Conservation (phyloP, 306 rosid species). For the Castanopsis chinensis region DNA sequence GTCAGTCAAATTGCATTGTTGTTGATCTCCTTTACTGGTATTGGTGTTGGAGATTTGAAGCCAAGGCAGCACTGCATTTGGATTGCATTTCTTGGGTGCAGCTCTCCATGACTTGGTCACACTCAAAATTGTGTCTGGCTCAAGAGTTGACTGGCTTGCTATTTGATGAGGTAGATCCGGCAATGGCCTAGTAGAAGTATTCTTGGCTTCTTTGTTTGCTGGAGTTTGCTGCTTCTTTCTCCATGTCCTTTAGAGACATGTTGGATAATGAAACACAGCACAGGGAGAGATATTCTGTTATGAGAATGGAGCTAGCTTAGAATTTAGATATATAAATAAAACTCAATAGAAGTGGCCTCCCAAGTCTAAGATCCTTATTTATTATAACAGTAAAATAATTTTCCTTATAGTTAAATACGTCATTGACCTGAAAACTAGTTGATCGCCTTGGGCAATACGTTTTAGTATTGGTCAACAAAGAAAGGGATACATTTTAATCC, state of each 20-base stretch:
- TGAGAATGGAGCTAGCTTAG: not conserved
- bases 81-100: conserved; percentile 12
- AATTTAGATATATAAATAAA: not conserved
- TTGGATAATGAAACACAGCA: not conserved
- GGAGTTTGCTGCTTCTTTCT: conserved; percentile 4
- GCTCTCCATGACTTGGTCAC: conserved; percentile 29
- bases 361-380: not conserved
- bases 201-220: not conserved
- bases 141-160: conserved; percentile 7
- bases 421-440: no score
- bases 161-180: conserved; percentile 24
- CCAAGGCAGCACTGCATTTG: conserved; percentile 13
- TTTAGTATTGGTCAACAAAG: no score
- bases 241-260: conserved; percentile 2
- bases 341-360: not conserved
- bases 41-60: conserved; percentile 3
- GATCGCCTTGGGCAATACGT: no score
- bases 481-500: no score
- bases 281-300: not conserved
- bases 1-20: not conserved
- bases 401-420: no score
- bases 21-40: no score
- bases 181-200: conserved; percentile 14
- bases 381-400: no score
- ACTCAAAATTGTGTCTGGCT: conserved; percentile 13